These are phyloP conservation scores for Madurella mycetomatis DNA, from an alignment of 2,329 filamentous ascomycete genomes.

Conservation along the genomic window DNA sequence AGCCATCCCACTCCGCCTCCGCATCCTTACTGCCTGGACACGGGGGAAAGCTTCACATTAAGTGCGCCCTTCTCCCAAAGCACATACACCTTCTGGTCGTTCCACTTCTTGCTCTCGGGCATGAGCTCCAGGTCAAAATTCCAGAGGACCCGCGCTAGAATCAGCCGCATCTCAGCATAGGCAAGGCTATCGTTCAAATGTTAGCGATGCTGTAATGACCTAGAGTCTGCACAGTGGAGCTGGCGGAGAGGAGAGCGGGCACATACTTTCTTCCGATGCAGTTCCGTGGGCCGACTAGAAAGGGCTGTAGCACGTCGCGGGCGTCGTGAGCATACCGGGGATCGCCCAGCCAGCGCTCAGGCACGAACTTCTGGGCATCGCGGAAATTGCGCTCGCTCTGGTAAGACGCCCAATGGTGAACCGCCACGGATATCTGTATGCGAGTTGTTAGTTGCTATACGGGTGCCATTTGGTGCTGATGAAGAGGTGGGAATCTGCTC, in stretches of 20 bases:
- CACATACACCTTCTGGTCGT: constrained; percentile 27
- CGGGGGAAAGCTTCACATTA: constrained; percentile 10
- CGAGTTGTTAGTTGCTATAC: not conserved
- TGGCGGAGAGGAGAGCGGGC: not conserved
- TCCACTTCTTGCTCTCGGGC: constrained; percentile 16
- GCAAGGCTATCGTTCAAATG: constrained; percentile 31
- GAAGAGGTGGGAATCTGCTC: constrained; percentile 3
- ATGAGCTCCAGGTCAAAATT: constrained; percentile 39
- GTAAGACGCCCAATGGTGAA: constrained; percentile 32
- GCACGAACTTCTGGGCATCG: constrained; percentile 31
- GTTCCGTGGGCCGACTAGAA: constrained; percentile 37
- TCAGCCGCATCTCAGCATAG: constrained; percentile 45
- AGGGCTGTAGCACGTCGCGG: constrained; percentile 34
- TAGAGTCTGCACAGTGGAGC: not conserved
- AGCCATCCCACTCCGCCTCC: not conserved
- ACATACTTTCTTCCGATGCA: constrained; percentile 40
- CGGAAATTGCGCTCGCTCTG: constrained; percentile 34
- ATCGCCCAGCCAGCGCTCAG: constrained; percentile 34
- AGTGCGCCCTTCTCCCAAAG: constrained; percentile 31
- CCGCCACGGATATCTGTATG: constrained; percentile 30
- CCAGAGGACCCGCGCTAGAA: constrained; percentile 41
- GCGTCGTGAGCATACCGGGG: constrained; percentile 22
- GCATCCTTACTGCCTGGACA: not conserved
- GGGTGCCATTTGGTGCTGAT: constrained; percentile 13
- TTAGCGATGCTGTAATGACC: not conserved